Conservation (phyloP, 164 flowering plant species). For the Annona cherimola region DNA sequence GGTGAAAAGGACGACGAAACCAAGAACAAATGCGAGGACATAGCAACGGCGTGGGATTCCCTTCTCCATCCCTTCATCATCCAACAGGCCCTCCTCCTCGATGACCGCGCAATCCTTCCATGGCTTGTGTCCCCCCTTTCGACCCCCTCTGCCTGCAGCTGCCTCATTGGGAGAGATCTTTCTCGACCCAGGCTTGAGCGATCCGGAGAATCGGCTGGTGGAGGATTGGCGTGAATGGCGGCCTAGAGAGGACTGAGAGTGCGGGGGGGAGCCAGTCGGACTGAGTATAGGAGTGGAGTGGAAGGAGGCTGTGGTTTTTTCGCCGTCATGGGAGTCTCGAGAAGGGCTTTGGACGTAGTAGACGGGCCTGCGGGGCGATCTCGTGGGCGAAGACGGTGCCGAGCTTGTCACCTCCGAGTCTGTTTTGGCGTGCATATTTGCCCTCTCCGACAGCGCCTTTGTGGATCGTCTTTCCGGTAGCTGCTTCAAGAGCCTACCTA, state of each 20-base stretch:
- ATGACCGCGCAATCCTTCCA: constrained; percentile 58
- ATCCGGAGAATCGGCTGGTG: constrained; percentile 71
- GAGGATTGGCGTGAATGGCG: constrained; percentile 87
- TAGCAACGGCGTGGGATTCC: constrained; percentile 60
- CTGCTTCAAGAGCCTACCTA: not conserved
- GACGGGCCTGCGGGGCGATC: constrained; percentile 52
- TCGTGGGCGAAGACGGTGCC: constrained; percentile 53
- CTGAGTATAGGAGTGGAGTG: constrained; percentile 80
- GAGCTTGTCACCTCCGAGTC: constrained; percentile 71
- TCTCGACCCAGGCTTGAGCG: constrained; percentile 63
- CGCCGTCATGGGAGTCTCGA: constrained; percentile 66
- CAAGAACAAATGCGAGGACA: constrained; percentile 53
- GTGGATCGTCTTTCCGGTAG: no score
- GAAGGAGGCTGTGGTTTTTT: constrained; percentile 64
- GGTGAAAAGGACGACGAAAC: constrained; percentile 58
- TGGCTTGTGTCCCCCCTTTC: constrained; percentile 25
- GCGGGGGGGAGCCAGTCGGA: constrained; percentile 79
- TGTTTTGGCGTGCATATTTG: constrained; percentile 54
- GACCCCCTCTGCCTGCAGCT: constrained; percentile 13
- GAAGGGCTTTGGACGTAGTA: constrained; percentile 92
- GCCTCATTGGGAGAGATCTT: constrained; percentile 51
- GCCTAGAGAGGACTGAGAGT: constrained; percentile 75
- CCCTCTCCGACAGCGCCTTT: no score
- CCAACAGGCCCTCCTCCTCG: constrained; percentile 78
- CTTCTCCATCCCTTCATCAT: constrained; percentile 37